Evolutionary conservation across 129 eudicot genomes (phyloP).

Genomic region (Arctium minus): DNA sequence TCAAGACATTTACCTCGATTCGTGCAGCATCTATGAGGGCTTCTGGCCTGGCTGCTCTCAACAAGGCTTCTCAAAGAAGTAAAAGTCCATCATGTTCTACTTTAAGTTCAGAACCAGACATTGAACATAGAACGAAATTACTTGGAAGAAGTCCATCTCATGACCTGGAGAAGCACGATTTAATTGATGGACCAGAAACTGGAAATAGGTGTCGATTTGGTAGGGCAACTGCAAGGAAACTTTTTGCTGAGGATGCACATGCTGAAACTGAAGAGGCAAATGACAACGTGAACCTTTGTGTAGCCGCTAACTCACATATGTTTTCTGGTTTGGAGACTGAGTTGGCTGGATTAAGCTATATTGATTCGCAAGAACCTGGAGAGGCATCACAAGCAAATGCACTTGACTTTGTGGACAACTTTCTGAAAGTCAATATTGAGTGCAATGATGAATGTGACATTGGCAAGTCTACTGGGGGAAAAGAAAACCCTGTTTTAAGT

Average conservation of each 20-base stretch:
- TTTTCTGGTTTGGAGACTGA: constrained; percentile 31
- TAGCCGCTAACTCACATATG: constrained; percentile 9
- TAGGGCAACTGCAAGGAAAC: constrained; percentile 60
- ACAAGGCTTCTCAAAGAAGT: constrained; percentile 27
- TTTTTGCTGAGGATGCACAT: constrained; percentile 47
- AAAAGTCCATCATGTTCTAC: constrained; percentile 20
- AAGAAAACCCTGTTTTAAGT: constrained; percentile 43
- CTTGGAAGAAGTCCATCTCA: constrained; percentile 24
- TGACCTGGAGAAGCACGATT: constrained; percentile 25
- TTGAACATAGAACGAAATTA: constrained; percentile 22
- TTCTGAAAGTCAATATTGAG: constrained; percentile 57
- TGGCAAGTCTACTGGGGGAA: constrained; percentile 33
- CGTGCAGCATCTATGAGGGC: constrained; percentile 76
- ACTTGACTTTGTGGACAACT: constrained; percentile 77
- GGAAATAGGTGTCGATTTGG: constrained; percentile 31
- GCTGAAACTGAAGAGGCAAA: constrained; percentile 30
- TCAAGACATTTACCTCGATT: constrained; percentile 43
- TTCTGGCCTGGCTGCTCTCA: constrained; percentile 70
- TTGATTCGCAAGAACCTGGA: constrained; percentile 93
- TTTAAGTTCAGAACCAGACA: constrained; percentile 16
- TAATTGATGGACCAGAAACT: constrained; percentile 16
- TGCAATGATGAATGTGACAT: constrained; percentile 22
- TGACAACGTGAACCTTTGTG: constrained; percentile 13
- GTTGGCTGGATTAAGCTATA: constrained; percentile 71
- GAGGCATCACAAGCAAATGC: constrained; percentile 87